Base-by-base conservation (phyloP, 2,329 filamentous ascomycete species). In the Harringtonia aguacate region DNA sequence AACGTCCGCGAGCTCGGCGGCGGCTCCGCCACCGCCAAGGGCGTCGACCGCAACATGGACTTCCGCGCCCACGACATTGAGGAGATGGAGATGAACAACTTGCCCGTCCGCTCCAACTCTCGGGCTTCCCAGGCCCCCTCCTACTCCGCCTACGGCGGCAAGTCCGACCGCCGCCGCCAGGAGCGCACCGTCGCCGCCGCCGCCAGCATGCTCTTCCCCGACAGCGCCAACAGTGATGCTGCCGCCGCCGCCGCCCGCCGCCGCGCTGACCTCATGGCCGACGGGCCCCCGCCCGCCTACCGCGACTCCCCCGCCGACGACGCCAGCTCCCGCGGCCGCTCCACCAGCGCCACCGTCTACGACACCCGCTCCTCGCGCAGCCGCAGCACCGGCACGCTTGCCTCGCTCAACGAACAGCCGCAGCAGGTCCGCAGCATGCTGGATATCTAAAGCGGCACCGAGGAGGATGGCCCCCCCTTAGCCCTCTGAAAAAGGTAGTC, bases 391-490 rank as follows among this genome's bases (percentile, higher is more conserved):
- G 64, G 58, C 37, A 73, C 72, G 30, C 61, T 59, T n/a, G 57
- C 64, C 37, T 75, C 72, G 6, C 58, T 69, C 13, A 61, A 56
- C 8, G 62, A 57, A n/a, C 67, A 66, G 43, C 71, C 73, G n/a
- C 71, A 75, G 54, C 67, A 74, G 52, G 59, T 77, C 7, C 65
- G 61, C 52, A 78, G 75, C 54, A 79, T 79, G 75, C 51, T 79
- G 52, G 75, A 79, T 52, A 54, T 78, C 14, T 78, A 58, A 56
- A 10, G 29, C 34, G n/a, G n/a, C n/a, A n/a, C n/a, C n/a, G n/a
- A n/a, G n/a, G n/a, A n/a, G n/a, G n/a, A n/a, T n/a, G n/a, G n/a
- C n/a, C n/a, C n/a, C n/a, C n/a, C n/a, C n/a, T n/a, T n/a, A n/a
- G 24, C 10, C 24, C 24, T 27, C 24, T 27, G 24, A n/a, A n/a